Evolutionary conservation across 371 early-diverging fungal genomes (phyloP), one percentile per base, ranked within the genome.

Genomic region (Mortierella sp.): DNA sequence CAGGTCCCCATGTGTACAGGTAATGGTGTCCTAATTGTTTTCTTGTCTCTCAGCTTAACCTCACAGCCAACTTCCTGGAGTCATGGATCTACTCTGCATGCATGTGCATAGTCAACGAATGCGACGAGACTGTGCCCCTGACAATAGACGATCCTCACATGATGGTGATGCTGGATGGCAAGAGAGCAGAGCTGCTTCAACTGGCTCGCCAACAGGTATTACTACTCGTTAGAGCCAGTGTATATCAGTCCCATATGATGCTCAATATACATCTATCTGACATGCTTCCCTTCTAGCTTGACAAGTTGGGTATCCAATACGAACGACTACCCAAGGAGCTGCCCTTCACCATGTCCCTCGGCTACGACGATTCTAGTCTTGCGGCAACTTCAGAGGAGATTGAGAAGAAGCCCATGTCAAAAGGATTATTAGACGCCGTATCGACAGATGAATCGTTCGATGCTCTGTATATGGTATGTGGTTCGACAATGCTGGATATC

Each of bases 1-100:
- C n/a, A n/a, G n/a, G n/a, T n/a, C n/a, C n/a, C n/a, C n/a, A n/a
- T n/a, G 9, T 28, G 7, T 19, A 32, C 34, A 11, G 27, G 9
- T 56, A 19, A 56, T 6, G 21, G n/a, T 0, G 0, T 2, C 6
- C 30, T 3, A 17, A n/a, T 23, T 34, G 15, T 47, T 2, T 15
- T 48, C 26, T 37, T 58, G 24, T 34, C 26, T 11, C 6, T 21
- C 68, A 86, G 81, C 78, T 73, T 9, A 81, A 82, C 43, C 63
- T 83, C n/a, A 80, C 82, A 1, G 84, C 84, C 5, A 70, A 83
- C 61, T 94, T 94, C 79, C 59, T 87, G 12, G 90, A 92, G 63
- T 87, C 91, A 2, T 94, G 95, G 94, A 87, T 92, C 3, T 94
- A 90, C 60, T 89, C 92, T 0, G 86, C 91, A 1, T 91, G 93